Percentiles rank a stretch among this genome's conserved stretches.
phyloP scores from a whole-genome alignment of 371 early-diverging fungal species.

The Mortierella sp. region DNA sequence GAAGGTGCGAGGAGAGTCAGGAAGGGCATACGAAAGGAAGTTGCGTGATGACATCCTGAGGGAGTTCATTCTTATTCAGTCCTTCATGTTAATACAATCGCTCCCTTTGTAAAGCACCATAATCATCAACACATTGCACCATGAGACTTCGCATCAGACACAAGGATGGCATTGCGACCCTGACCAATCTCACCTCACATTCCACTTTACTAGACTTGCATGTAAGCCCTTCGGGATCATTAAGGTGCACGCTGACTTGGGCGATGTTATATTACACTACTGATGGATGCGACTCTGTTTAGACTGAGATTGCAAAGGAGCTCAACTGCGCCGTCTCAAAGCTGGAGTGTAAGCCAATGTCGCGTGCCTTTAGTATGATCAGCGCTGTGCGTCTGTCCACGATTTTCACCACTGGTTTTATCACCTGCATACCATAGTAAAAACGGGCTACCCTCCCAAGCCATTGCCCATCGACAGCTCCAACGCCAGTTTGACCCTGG shows the following conservation, averaged over 20 bases:
- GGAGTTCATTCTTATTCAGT: not conserved
- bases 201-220: constrained; percentile 50
- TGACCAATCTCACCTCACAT: constrained; percentile 38
- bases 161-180: constrained; percentile 56
- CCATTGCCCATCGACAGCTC: constrained; percentile 21
- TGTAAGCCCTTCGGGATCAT: no score
- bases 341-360: constrained; percentile 22
- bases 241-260: no score
- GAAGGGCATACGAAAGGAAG: no score
- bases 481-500: constrained; percentile 14
- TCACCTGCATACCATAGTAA: no score
- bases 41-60: no score
- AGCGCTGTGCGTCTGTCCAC: not conserved
- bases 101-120: constrained; percentile 21
- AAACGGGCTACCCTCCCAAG: constrained; percentile 48
- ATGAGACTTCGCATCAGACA: constrained; percentile 65
- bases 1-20: no score
- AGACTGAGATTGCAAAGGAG: not conserved
- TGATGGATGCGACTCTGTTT: no score
- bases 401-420: not conserved
- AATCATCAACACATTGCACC: constrained; percentile 20
- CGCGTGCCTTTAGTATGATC: not conserved
- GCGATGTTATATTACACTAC: no score
- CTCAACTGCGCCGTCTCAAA: not conserved
- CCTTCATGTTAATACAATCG: constrained; percentile 20